Evolutionary conservation across 148 eudicot genomes (phyloP).

Genomic region (Arctostaphylos glauca): DNA sequence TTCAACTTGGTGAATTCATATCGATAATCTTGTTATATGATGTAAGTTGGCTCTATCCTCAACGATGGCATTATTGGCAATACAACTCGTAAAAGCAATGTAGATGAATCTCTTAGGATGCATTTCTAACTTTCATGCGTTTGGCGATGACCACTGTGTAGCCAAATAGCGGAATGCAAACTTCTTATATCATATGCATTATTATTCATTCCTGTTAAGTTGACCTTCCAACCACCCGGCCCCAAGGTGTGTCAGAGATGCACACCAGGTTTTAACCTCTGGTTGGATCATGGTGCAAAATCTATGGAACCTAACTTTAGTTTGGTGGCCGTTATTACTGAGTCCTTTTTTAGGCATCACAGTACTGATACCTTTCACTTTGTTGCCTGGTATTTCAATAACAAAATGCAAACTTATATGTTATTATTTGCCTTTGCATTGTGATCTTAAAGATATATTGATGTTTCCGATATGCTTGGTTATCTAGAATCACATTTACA

Average conservation of each 20-base stretch:
- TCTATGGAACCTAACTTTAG: background rate
- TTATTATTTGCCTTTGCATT: background rate
- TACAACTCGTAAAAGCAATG: too few species aligned
- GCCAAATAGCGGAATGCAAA: too few species aligned
- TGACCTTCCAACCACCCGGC: too few species aligned
- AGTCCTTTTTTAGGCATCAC: background rate
- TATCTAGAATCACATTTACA: background rate
- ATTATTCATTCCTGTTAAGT: too few species aligned
- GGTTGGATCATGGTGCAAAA: background rate
- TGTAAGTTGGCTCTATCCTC: too few species aligned
- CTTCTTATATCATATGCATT: too few species aligned
- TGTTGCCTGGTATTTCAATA: background rate
- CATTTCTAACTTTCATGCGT: too few species aligned
- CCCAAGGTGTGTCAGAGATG: background rate
- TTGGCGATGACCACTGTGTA: too few species aligned
- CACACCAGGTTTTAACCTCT: background rate
- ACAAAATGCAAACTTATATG: background rate
- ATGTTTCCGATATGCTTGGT: background rate
- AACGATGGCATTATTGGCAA: too few species aligned
- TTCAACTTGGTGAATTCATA: too few species aligned
- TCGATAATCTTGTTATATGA: too few species aligned
- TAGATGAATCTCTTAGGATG: too few species aligned
- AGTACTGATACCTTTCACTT: background rate
- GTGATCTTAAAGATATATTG: background rate
- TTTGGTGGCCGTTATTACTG: background rate